Percentiles rank a stretch among this genome's conserved stretches.
Evolutionary conservation across 2,329 filamentous ascomycete genomes (phyloP).

Genomic region (Leptographium radiaticola): DNA sequence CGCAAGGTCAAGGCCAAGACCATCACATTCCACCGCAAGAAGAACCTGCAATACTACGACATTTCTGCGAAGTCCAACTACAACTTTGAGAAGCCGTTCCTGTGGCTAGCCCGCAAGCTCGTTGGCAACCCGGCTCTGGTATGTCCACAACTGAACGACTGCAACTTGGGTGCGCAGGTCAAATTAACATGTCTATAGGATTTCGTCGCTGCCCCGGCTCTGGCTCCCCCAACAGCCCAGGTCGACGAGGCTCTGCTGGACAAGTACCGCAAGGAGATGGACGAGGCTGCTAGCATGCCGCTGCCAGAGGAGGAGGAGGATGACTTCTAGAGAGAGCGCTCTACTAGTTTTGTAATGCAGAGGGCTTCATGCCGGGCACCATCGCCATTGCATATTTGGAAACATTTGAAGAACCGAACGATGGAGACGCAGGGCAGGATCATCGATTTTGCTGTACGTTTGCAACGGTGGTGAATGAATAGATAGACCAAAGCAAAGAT

Average conservation of each 20-base stretch:
- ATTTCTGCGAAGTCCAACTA: conserved; percentile 99
- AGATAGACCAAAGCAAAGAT: conserved; percentile 8
- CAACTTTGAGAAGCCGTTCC: conserved; percentile 99
- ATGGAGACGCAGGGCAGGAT: not conserved
- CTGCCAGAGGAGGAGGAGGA: conserved; percentile 88
- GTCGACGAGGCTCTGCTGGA: conserved; percentile 75
- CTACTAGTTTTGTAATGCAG: not conserved
- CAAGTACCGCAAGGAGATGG: conserved; percentile 83
- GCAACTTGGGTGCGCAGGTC: not conserved
- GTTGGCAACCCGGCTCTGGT: conserved; percentile 84
- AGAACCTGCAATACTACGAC: conserved; percentile 99
- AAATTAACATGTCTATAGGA: conserved; percentile 50
- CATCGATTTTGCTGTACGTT: not conserved
- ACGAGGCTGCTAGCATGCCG: conserved; percentile 63
- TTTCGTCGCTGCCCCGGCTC: conserved; percentile 88
- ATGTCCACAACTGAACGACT: conserved; percentile 22
- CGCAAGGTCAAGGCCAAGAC: conserved; percentile 99
- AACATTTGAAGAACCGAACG: not conserved
- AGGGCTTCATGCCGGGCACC: not conserved
- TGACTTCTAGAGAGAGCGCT: conserved; percentile 34
- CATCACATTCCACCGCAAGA: conserved; percentile 99
- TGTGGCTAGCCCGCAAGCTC: conserved; percentile 97
- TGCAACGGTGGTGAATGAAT: conserved; percentile 6
- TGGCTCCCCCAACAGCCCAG: conserved; percentile 83
- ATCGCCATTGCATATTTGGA: conserved; percentile 1